Conservation (phyloP, 345 rosid genomes). For the Hibiscus mutabilis region DNA sequence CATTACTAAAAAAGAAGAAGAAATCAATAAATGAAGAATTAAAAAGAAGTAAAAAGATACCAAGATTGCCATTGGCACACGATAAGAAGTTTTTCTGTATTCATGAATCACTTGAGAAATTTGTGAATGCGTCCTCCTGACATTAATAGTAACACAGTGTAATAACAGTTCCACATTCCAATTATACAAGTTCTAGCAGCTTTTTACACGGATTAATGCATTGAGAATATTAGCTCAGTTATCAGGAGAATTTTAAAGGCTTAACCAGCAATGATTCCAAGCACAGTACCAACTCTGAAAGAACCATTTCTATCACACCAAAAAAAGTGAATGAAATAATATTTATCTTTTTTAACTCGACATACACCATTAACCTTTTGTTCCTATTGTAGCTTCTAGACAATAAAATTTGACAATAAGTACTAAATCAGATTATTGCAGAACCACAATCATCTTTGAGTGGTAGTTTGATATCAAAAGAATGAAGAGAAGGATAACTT, state of each 20-base stretch:
- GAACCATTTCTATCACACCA: not conserved
- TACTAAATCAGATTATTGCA: not conserved
- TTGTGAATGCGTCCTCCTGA: conserved; percentile 94
- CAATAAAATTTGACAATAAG: not conserved
- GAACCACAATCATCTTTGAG: not conserved
- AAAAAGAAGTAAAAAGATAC: conserved; percentile 46
- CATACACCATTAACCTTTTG: not conserved
- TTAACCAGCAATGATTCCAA: not conserved
- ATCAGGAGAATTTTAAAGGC: not conserved
- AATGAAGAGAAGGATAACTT: not conserved
- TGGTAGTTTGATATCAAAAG: not conserved
- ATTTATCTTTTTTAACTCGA: not conserved
- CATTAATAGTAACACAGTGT: conserved; percentile 4
- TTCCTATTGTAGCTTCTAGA: not conserved
- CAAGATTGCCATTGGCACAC: conserved; percentile 94
- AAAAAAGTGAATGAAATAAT: not conserved
- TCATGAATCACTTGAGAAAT: conserved; percentile 85
- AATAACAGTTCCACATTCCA: not conserved
- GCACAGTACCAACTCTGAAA: not conserved
- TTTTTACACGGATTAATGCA: not conserved
- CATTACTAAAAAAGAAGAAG: not conserved
- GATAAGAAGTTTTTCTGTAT: conserved; percentile 75
- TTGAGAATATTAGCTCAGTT: not conserved
- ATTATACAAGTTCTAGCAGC: not conserved
- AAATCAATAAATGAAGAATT: not conserved